A percentile compares a stretch with the other conserved stretches of the same genome.
Conservation (phyloP, 2,329 filamentous ascomycete genomes). For the Scleromitrula shiraiana region DNA sequence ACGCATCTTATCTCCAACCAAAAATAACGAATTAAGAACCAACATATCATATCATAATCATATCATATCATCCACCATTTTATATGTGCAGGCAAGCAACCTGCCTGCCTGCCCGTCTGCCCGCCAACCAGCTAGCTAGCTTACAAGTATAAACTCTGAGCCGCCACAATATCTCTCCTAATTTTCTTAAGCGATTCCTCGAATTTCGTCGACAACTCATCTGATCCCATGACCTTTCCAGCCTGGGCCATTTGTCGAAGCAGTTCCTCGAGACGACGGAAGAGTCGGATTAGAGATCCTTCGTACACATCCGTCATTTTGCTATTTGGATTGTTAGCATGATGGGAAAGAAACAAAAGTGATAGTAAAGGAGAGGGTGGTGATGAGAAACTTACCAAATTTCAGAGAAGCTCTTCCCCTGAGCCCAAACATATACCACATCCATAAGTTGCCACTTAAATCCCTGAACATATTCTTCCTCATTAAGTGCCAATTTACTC, state of each 20-base stretch:
- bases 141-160: conserved; percentile 86
- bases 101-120: too few species aligned
- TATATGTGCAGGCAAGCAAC: too few species aligned
- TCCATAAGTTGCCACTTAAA: conserved; percentile 98
- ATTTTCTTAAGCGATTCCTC: conserved; percentile 79
- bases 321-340: conserved; percentile 39
- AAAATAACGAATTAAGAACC: too few species aligned
- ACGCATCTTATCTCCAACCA: too few species aligned
- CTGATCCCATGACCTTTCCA: conserved; percentile 95
- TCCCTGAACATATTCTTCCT: conserved; percentile 83
- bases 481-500: conserved; percentile 87
- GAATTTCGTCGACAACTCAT: conserved; percentile 88
- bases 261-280: conserved; percentile 89
- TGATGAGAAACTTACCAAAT: conserved; percentile 67
- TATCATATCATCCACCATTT: too few species aligned
- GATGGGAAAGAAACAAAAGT: background rate
- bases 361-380: background rate
- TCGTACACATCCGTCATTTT: conserved; percentile 99
- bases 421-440: conserved; percentile 85
- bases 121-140: too few species aligned
- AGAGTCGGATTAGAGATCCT: conserved; percentile 89
- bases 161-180: conserved; percentile 86
- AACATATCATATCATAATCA: too few species aligned
- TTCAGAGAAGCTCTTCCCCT: conserved; percentile 81
- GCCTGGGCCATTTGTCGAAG: conserved; percentile 93